Base-by-base conservation (phyloP, 768 basidiomycete species). In the Phaeotremella skinneri region DNA sequence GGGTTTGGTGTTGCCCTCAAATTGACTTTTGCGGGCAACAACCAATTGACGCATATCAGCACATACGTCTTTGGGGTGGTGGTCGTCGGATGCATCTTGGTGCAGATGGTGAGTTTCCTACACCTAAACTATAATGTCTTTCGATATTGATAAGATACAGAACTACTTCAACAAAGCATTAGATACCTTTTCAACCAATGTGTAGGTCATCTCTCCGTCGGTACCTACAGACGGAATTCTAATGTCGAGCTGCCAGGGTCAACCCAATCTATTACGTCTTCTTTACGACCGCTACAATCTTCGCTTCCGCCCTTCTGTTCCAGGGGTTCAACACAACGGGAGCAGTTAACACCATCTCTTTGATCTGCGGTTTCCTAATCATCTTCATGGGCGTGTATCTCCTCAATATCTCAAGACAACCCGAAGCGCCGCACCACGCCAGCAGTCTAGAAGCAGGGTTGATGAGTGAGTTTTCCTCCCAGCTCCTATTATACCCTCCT, bases 261-360 rank as follows among this genome's bases (percentile, higher is more conserved):
- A 98, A 98, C 76, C 94, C 93, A 0, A 88, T 96, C 81, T 98
- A 98, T 79, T 97, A 92, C 72, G 94, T 97, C 76, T 87, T 90
- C 76, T 99, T 99, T 80, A 90, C 91, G 17, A 89, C 89, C 1
- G 87, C 88, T 3, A 97, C 93, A 48, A 88, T 94, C 72, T 81
- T 96, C 42, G 91, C 96, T 0, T 96, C 91, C 61, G 83, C 96
- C 59, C 94, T 99, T 68, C 83, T 99, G 61, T 97, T 98, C 83
- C 89, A 92, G 81, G 96, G 96, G 0, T 88, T 98, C 81, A 91
- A 97, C 79, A 97, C 91, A 4, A 84, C 86, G 26, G 85, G 85
- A 59, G 86, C 84, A 13, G 83, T 84, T 23, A 89, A 91, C 74
- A 91, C 90, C 30, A 69, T 93, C 29, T 93, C 91, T 1, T 85